Evolutionary conservation across 352 stramenopile species (phyloP), one percentile per base, ranked within the genome.

Genomic region (Pythium rhizo-oryzae): DNA sequence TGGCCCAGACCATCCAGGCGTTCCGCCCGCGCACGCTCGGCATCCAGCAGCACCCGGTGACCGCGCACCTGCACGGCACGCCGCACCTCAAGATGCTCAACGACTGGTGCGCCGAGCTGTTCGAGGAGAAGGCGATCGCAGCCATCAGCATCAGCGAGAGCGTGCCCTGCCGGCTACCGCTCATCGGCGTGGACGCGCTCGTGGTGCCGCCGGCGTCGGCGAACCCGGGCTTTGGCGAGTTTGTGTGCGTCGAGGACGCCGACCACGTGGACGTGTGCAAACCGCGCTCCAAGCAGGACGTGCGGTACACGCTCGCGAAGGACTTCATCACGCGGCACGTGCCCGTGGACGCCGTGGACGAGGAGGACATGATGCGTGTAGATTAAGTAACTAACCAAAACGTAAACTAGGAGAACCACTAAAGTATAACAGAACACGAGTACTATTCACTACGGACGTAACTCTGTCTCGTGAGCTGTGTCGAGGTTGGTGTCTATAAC

Each of bases 191-290:
- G 13, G 87, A 95, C 43, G 81, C 87, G 7, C 69, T 95, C 8
- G 83, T 95, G 7, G 87, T 95, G 23, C 87, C 87, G 0, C 73
- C 81, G 1, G 62, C 67, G 33, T 93, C 84, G 18, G 84, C 83
- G 8, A 90, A 93, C 41, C 87, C 84, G 19, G 87, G 84, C 35
- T 92, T 95, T 72, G 83, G 81, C 5, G 76, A 85, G 50, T 91
- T 91, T 44, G 71, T 90, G n/a, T 69, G 60, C 11, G 61, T 95
- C n/a, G 66, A 70, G 2, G 72, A 90, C 25, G 71, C 82, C 4
- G 87, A 86, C 18, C 87, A 95, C 59, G 78, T 92, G 16, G 85
- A 91, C 30, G 84, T 95, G 9, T 95, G 87, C 76, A 95, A 95
- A 46, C 87, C 87, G 9, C 63, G 49, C 7, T 87, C 81, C 15